A percentile compares a stretch with the other conserved stretches of the same genome.
Conservation (phyloP, 257 asterid species). For the Nicotiana obtusifolia region DNA sequence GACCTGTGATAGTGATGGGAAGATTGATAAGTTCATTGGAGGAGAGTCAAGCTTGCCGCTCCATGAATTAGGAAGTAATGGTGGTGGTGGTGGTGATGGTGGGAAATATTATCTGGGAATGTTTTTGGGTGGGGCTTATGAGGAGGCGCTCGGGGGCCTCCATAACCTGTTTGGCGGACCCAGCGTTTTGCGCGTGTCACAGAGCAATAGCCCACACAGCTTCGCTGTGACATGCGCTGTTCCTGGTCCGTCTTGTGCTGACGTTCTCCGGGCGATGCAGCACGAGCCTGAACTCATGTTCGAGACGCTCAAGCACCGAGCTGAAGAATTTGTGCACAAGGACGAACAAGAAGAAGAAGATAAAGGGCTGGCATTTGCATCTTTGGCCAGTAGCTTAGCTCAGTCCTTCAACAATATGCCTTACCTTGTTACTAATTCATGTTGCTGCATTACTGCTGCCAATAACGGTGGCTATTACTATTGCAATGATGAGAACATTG, state of each 20-base stretch:
- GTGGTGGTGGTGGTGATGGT: conserved; percentile 23
- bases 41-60: conserved; percentile 87
- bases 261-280: conserved; percentile 86
- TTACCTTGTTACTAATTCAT: conserved; percentile 44
- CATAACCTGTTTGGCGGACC: conserved; percentile 95
- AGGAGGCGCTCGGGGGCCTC: conserved; percentile 86
- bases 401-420: conserved; percentile 82
- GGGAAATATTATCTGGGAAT: conserved; percentile 67
- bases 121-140: conserved; percentile 95
- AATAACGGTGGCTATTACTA: conserved; percentile 39
- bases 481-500: conserved; percentile 45
- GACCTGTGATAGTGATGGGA: conserved; percentile 96
- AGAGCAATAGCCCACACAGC: conserved; percentile 80
- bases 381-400: conserved; percentile 47
- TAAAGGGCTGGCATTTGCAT: conserved; percentile 2
- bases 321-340: conserved; percentile 46
- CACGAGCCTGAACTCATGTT: conserved; percentile 93
- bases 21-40: conserved; percentile 82
- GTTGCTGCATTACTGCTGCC: conserved; percentile 51
- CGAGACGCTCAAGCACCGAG: conserved; percentile 75
- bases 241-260: conserved; percentile 72
- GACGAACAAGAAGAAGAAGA: conserved; percentile 10
- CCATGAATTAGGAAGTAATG: conserved; percentile 51
- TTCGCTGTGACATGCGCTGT: conserved; percentile 71
- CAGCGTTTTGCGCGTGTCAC: conserved; percentile 72